Conservation (phyloP, 345 rosid genomes). For the Sonneratia alba region DNA sequence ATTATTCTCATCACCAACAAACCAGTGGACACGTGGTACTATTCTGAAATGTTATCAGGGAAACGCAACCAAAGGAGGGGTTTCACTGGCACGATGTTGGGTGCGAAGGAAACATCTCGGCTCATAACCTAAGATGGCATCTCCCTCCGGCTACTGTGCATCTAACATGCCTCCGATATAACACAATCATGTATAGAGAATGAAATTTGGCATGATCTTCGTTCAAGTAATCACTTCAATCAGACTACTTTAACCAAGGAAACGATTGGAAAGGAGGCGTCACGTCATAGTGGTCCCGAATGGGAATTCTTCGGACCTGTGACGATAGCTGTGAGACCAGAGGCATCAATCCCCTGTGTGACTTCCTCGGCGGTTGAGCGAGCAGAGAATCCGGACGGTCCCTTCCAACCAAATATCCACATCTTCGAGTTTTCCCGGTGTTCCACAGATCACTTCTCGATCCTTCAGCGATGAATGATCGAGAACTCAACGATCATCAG, state of each 20-base stretch:
- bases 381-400: conserved; percentile 30
- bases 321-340: conserved; percentile 38
- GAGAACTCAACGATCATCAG: not conserved
- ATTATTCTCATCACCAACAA: not conserved
- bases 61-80: no score
- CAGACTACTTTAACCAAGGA: not conserved
- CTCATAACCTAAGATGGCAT: not conserved
- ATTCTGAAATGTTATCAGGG: not conserved
- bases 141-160: not conserved
- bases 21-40: not conserved
- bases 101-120: not conserved
- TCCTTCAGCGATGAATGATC: not conserved
- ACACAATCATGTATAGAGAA: not conserved
- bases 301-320: conserved; percentile 19
- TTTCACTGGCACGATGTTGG: not conserved
- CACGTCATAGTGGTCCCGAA: not conserved
- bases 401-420: conserved; percentile 29
- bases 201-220: not conserved
- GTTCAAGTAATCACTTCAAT: not conserved
- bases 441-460: not conserved
- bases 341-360: conserved; percentile 35
- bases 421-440: not conserved
- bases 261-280: not conserved
- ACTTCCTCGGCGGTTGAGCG: conserved; percentile 30
- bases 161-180: not conserved